Evolutionary conservation across 257 asterid genomes (phyloP).

Genomic region (Thymus mandschuricus): DNA sequence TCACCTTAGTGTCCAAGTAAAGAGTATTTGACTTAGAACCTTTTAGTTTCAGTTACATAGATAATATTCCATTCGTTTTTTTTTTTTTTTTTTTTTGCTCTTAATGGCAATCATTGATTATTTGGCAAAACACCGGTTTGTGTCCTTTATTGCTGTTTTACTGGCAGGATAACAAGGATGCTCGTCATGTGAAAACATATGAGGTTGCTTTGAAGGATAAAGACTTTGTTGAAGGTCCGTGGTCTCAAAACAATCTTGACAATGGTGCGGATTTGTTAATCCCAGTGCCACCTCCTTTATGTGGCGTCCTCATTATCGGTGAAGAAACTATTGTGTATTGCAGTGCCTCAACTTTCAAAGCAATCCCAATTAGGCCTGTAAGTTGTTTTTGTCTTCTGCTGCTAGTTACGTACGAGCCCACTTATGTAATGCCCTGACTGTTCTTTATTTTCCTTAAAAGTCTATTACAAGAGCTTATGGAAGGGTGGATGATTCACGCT

Average conservation of each 20-base stretch:
- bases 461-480: constrained; percentile 85
- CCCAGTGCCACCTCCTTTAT: constrained; percentile 93
- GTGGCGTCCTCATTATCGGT: constrained; percentile 91
- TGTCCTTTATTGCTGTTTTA: constrained; percentile 12
- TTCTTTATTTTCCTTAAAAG: constrained; percentile 44
- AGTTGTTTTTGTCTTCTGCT: constrained; percentile 37
- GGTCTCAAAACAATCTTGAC: constrained; percentile 95
- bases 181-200: constrained; percentile 89
- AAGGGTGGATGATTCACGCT: constrained; percentile 93
- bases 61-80: background rate
- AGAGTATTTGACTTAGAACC: background rate
- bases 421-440: constrained; percentile 25
- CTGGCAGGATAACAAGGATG: constrained; percentile 85
- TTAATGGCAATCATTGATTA: background rate
- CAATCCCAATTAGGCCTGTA: constrained; percentile 89
- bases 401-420: constrained; percentile 16
- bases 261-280: constrained; percentile 89
- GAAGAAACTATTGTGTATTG: constrained; percentile 93
- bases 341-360: constrained; percentile 84
- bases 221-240: constrained; percentile 93
- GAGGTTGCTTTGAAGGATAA: constrained; percentile 89
- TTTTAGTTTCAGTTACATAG: background rate
- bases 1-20: constrained; percentile 11
- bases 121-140: background rate
- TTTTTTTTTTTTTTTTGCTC: background rate